Base-by-base conservation (phyloP, 75 land plant species). In the Pinus tabuliformis region DNA sequence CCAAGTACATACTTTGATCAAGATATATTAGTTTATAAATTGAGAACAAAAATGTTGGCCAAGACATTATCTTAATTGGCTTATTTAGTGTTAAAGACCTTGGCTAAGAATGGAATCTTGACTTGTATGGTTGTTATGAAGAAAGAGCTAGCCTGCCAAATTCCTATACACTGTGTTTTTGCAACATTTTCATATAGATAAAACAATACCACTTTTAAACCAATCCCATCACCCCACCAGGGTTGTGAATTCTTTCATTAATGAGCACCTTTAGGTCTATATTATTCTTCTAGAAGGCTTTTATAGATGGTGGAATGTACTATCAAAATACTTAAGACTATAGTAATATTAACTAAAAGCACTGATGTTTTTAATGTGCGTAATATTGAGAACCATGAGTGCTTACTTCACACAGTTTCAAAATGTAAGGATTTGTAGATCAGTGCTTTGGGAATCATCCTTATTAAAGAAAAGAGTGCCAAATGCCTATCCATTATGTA, bases 1-100 rank as follows among this genome's bases (percentile, higher is more conserved):
- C 5, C 97, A 94, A 91, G 94, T 94, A 18, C 36, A 74, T 74
- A 20, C 7, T 24, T 42, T 42, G 45, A 6, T 42, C 45, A 42
- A 42, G 45, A 42, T 4, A 5, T 5, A 5, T 42, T 42, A 42
- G 45, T 42, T 42, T 42, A 42, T 2, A 42, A 42, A 42, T 42
- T 42, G 6, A 42, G 45, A 42, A 42, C 3, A 18, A 73, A 52
- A 73, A 14, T 18, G 33, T 57, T 54, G 21, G 4, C 3, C 9
- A 1, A 42, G 6, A 33, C 33, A 33, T 33, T 42, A 42, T 42
- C 5, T 42, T 14, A 16, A 58, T 75, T 28, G 15, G 15, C 17
- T 59, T 14, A 30, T 75, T 63, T 16, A 33, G 37, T 63, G 13
- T 37, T 14, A 16, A 39, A 66, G 21, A 61, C 37, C 45, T 66